A percentile compares a stretch with the other conserved stretches of the same genome.
Evolutionary conservation across 2,329 filamentous ascomycete species (phyloP).

Genomic region (Dissoconium aciculare): DNA sequence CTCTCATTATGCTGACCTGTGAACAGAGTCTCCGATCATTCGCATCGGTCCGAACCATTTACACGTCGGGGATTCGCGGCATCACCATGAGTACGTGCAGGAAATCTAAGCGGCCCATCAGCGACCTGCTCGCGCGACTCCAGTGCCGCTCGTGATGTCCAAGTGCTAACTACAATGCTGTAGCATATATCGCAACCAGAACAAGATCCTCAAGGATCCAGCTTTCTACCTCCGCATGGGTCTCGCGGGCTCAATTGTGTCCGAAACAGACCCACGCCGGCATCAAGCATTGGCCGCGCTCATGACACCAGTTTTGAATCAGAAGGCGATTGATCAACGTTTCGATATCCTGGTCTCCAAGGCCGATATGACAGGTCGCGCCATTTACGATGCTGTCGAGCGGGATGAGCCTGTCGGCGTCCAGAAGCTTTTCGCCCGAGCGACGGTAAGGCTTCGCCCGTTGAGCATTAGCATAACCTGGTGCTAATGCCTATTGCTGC

Average conservation of each 20-base stretch:
- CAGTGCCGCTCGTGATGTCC: too few species aligned
- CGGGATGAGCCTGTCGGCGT: background rate
- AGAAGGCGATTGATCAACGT: background rate
- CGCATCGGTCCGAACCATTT: conserved; percentile 1
- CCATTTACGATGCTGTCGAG: background rate
- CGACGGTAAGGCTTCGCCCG: background rate
- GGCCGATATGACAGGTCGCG: background rate
- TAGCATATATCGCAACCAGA: background rate
- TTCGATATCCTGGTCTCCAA: conserved; percentile 1
- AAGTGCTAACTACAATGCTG: too few species aligned
- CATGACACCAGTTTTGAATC: background rate
- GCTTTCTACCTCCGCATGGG: background rate
- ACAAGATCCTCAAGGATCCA: background rate
- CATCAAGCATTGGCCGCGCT: background rate
- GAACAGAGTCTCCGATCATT: background rate
- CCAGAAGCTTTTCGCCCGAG: background rate
- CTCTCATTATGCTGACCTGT: background rate
- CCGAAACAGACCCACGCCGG: background rate
- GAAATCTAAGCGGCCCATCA: too few species aligned
- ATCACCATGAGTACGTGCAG: conserved; percentile 1
- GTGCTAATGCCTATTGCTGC: too few species aligned
- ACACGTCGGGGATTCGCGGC: background rate
- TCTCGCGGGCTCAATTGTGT: background rate
- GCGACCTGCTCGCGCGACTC: too few species aligned
- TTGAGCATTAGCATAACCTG: too few species aligned